Evolutionary conservation across 225 moss, liverwort and hornwort genomes (phyloP).

Genomic region (Sphagnum contortum): DNA sequence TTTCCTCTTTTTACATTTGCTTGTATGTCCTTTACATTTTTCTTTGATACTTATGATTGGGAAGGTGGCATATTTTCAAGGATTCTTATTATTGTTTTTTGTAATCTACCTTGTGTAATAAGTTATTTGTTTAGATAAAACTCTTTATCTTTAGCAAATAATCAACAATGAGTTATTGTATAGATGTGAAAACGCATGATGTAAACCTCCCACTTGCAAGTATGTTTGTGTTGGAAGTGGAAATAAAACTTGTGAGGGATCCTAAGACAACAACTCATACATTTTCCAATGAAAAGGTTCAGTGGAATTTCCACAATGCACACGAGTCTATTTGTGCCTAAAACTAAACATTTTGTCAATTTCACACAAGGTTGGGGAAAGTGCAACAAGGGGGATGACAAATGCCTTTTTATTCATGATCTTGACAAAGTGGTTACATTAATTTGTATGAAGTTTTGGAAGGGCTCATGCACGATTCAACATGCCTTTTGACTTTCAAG

Average conservation of each 20-base stretch:
- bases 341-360: slow-evolving; percentile 77
- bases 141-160: no score
- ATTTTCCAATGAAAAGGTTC: slow-evolving; percentile 80
- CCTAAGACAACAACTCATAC: slow-evolving; percentile 67
- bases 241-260: slow-evolving; percentile 92
- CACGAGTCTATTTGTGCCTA: slow-evolving; percentile 72
- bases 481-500: slow-evolving; percentile 87
- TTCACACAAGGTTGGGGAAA: slow-evolving; percentile 89
- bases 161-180: no score
- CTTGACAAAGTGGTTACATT: slow-evolving; percentile 87
- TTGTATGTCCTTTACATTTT: no score
- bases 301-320: slow-evolving; percentile 91
- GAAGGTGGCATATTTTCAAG: no score
- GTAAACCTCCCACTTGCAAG: slow-evolving; percentile 17
- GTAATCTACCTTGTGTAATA: no score
- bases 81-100: no score
- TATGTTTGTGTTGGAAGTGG: slow-evolving; percentile 90
- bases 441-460: slow-evolving; percentile 92
- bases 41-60: no score
- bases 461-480: slow-evolving; percentile 66
- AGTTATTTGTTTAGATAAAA: no score
- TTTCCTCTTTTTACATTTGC: slow-evolving; percentile 4
- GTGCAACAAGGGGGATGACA: slow-evolving; percentile 90
- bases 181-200: no score
- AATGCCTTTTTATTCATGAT: slow-evolving; percentile 90